Evolutionary conservation across 768 basidiomycete genomes (phyloP).

Genomic region (Lactarius akahatsu): DNA sequence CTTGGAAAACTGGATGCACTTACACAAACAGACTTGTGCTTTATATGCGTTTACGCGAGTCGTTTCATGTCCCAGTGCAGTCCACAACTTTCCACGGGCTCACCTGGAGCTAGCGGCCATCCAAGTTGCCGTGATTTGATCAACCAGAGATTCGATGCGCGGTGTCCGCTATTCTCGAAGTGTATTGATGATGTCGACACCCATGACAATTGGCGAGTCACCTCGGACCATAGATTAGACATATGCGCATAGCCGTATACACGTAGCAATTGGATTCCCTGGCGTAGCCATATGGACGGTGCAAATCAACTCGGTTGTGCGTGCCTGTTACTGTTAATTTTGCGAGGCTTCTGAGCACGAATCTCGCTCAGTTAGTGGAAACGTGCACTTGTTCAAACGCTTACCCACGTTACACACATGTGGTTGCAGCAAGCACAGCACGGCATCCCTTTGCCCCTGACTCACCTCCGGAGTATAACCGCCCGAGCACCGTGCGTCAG

Average conservation of each 20-base stretch:
- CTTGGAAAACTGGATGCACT: background rate
- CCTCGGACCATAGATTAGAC: constrained; percentile 11
- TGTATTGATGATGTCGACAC: constrained; percentile 20
- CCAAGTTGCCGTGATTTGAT: constrained; percentile 25
- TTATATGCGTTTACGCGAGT: constrained; percentile 15
- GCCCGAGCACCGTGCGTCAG: constrained; percentile 11
- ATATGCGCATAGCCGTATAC: constrained; percentile 11
- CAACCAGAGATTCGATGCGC: constrained; percentile 14
- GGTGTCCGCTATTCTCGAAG: constrained; percentile 13
- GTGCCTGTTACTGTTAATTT: constrained; percentile 14
- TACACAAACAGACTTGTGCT: background rate
- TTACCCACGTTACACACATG: constrained; percentile 13
- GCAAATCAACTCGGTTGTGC: background rate
- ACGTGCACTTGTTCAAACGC: constrained; percentile 18
- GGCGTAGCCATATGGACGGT: constrained; percentile 10
- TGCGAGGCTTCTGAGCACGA: constrained; percentile 10
- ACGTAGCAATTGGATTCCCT: constrained; percentile 16
- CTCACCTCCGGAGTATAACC: background rate
- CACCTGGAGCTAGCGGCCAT: constrained; percentile 12
- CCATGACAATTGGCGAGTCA: constrained; percentile 21
- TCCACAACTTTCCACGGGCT: constrained; percentile 1
- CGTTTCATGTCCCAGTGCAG: constrained; percentile 20
- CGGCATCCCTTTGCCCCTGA: constrained; percentile 13
- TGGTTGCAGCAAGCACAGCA: constrained; percentile 7
- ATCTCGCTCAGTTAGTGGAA: constrained; percentile 10